Percentiles rank a stretch among this genome's conserved stretches.
Conservation (phyloP, 805 yeast genomes). For the Peterozyma toletana region DNA sequence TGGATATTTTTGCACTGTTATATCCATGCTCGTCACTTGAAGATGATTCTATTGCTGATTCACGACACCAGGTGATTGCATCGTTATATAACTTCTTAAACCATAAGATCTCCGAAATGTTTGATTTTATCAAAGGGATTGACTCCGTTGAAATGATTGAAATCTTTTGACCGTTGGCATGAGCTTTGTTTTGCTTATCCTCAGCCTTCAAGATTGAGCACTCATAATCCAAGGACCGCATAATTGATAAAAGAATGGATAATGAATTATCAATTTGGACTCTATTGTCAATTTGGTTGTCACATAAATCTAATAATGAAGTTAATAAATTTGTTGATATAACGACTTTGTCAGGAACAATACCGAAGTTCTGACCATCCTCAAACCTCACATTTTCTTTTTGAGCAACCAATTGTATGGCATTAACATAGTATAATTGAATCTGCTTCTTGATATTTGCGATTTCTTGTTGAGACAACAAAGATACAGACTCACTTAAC, state of each 20-base stretch:
- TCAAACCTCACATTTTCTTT: constrained; percentile 1
- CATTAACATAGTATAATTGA: neutral
- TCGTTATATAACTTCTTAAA: constrained; percentile 20
- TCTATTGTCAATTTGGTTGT: constrained; percentile 19
- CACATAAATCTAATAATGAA: constrained; percentile 21
- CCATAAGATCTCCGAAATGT: constrained; percentile 36
- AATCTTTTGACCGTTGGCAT: constrained; percentile 10
- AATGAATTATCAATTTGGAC: constrained; percentile 19
- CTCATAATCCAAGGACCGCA: constrained; percentile 23
- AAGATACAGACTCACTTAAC: constrained; percentile 12
- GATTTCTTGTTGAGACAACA: constrained; percentile 15
- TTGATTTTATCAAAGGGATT: constrained; percentile 30
- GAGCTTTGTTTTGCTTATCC: constrained; percentile 1
- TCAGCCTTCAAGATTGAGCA: neutral
- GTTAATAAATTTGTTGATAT: constrained; percentile 15
- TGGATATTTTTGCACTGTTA: constrained; percentile 30
- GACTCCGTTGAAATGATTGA: constrained; percentile 14
- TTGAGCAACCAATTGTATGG: neutral
- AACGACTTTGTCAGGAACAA: constrained; percentile 17
- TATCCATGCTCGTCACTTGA: constrained; percentile 22
- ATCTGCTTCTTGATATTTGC: neutral
- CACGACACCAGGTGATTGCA: constrained; percentile 34
- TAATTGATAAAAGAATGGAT: constrained; percentile 25
- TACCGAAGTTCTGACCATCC: neutral
- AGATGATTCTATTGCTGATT: constrained; percentile 26